Conservation (phyloP, 78 protist species). For the Guillardia theta region DNA sequence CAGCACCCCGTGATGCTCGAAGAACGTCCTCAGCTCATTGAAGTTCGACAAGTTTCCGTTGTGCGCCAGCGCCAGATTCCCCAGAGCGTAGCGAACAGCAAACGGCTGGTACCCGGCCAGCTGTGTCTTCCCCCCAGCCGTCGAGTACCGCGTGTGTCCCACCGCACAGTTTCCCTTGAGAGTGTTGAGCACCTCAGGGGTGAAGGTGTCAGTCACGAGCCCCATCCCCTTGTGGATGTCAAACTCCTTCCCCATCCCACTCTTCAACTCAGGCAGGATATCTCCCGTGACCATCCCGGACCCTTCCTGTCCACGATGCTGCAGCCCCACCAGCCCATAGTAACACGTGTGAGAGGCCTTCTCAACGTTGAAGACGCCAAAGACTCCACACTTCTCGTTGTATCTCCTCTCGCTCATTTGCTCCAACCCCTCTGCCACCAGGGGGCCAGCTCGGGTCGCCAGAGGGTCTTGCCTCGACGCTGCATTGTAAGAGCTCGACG, state of each 20-base stretch:
- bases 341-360: neutral
- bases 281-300: slow-evolving; percentile 21
- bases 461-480: too few species aligned
- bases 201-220: neutral
- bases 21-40: neutral
- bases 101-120: slow-evolving; percentile 8
- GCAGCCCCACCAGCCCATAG: neutral
- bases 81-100: neutral
- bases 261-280: too few species aligned
- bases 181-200: neutral
- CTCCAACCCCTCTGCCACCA: too few species aligned
- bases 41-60: slow-evolving; percentile 29
- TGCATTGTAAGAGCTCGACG: too few species aligned
- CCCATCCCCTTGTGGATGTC: neutral
- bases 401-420: neutral
- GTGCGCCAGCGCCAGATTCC: slow-evolving; percentile 30
- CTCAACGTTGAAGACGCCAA: neutral
- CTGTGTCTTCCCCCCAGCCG: neutral
- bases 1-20: slow-evolving; percentile 26
- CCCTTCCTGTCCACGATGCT: slow-evolving; percentile 41
- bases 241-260: neutral
- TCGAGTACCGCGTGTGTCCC: slow-evolving; percentile 12
- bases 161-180: neutral
- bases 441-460: too few species aligned
- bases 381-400: neutral